A percentile compares a stretch with the other conserved stretches of the same genome.
Evolutionary conservation across 495 filamentous ascomycete genomes (phyloP).

Genomic region (Hyaloscypha bicolor): DNA sequence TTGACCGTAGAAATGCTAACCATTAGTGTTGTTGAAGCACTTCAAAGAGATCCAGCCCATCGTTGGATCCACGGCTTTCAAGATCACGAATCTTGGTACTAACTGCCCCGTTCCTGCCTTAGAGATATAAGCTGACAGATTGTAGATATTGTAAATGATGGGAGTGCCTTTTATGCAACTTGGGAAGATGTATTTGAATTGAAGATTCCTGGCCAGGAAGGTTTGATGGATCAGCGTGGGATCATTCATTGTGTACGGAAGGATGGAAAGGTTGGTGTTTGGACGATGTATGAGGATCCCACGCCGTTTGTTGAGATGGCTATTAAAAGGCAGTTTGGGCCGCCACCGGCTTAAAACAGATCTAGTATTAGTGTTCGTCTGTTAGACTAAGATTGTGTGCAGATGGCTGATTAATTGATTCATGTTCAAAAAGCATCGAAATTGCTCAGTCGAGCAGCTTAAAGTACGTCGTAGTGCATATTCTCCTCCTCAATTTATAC

Average conservation of each 20-base stretch:
- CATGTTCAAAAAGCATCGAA: too few species aligned
- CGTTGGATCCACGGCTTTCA: slow-evolving; percentile 10
- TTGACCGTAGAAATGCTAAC: slow-evolving; percentile 4
- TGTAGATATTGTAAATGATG: slow-evolving; percentile 15
- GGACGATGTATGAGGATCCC: slow-evolving; percentile 24
- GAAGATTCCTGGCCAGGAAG: slow-evolving; percentile 15
- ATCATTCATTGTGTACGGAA: slow-evolving; percentile 16
- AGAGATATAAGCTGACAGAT: not conserved
- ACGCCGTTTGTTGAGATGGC: slow-evolving; percentile 22
- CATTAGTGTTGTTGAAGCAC: slow-evolving; percentile 4
- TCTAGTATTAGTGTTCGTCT: too few species aligned
- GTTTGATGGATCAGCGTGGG: slow-evolving; percentile 7
- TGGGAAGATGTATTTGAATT: slow-evolving; percentile 11
- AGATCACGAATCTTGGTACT: slow-evolving; percentile 17
- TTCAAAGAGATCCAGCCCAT: slow-evolving; percentile 13
- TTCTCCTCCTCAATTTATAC: too few species aligned
- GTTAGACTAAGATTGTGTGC: too few species aligned
- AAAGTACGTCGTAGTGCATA: too few species aligned
- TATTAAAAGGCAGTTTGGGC: slow-evolving; percentile 6
- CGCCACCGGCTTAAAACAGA: too few species aligned
- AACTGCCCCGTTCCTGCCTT: not conserved
- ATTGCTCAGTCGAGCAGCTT: too few species aligned
- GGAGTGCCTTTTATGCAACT: slow-evolving; percentile 17
- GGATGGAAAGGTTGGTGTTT: slow-evolving; percentile 15
- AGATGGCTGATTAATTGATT: too few species aligned